Percentiles rank a stretch among this genome's conserved stretches.
These are phyloP conservation scores for Claviceps capensis DNA, from an alignment of 2,329 filamentous ascomycete species.

Conservation along the genomic window DNA sequence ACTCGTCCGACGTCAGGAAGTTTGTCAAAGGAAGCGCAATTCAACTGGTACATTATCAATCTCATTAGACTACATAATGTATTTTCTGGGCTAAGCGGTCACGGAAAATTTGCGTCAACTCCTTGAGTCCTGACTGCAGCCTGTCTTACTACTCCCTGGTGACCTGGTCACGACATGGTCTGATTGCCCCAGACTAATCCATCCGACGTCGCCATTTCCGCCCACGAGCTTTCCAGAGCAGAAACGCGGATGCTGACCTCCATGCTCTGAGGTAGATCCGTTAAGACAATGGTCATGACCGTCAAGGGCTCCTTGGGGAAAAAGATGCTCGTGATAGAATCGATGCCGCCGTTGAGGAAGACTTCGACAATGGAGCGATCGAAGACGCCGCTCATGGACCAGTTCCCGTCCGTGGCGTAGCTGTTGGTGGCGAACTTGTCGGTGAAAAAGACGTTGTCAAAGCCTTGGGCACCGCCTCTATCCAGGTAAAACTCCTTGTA, in stretches of 20 bases:
- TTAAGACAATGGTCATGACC: slow-evolving; percentile 9
- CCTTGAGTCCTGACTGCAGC: no score
- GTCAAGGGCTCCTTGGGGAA: slow-evolving; percentile 12
- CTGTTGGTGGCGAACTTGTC: slow-evolving; percentile 16
- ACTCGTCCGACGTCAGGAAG: no score
- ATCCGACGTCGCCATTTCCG: no score
- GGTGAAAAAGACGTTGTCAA: slow-evolving; percentile 20
- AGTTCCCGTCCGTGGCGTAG: slow-evolving; percentile 9
- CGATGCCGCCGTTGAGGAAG: slow-evolving; percentile 20
- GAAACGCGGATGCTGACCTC: no score
- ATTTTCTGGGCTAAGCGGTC: no score
- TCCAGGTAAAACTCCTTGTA: no score
- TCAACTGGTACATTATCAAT: no score
- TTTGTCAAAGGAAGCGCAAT: no score
- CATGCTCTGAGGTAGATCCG: slow-evolving; percentile 9
- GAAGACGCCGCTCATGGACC: slow-evolving; percentile 19
- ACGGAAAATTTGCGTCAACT: no score
- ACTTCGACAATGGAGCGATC: slow-evolving; percentile 22
- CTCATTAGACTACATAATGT: no score
- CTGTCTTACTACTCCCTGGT: no score
- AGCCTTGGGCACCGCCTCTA: slow-evolving; percentile 8
- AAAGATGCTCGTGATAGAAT: slow-evolving; percentile 15
- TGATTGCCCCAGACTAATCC: not conserved
- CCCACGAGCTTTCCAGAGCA: no score
- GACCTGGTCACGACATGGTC: not conserved